phyloP scores from a whole-genome alignment of 257 asterid species.

The Linderniella brevidens region DNA sequence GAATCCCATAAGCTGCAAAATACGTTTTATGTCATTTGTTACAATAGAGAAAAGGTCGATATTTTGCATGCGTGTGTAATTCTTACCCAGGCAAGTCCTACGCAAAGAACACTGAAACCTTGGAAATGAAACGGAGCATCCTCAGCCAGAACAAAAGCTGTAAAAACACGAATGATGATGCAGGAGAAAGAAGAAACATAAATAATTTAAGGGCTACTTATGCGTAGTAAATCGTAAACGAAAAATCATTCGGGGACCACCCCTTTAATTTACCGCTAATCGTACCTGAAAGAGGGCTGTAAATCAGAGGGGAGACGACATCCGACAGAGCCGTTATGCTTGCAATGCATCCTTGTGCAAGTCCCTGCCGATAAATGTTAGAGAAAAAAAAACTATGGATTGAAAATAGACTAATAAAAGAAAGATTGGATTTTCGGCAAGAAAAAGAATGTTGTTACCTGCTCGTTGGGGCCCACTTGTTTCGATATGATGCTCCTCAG shows the following conservation, averaged over 20 bases:
- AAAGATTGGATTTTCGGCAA: not conserved
- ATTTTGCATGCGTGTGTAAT: too few species aligned
- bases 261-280: too few species aligned
- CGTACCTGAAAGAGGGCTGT: conserved; percentile 11
- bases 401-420: too few species aligned
- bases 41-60: too few species aligned
- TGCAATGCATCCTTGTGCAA: conserved; percentile 57
- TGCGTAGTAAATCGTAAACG: too few species aligned
- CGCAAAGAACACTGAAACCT: conserved; percentile 13
- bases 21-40: not conserved
- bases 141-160: not conserved
- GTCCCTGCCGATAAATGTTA: conserved; percentile 22
- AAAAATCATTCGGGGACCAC: too few species aligned
- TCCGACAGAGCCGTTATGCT: conserved; percentile 39
- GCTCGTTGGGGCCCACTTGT: conserved; percentile 42
- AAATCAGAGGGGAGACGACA: conserved; percentile 31
- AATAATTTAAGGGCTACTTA: too few species aligned
- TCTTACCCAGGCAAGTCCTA: conserved; percentile 12
- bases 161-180: too few species aligned
- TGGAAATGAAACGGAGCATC: conserved; percentile 11
- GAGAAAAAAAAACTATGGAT: too few species aligned
- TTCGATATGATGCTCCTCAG: conserved; percentile 48
- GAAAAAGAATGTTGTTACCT: conserved; percentile 18
- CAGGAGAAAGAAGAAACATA: too few species aligned
- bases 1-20: conserved; percentile 42